Percentiles rank a stretch among this genome's conserved stretches.
These are phyloP conservation scores for Solanum habrochaites DNA, from an alignment of 257 asterid genomes.

Conservation along the genomic window DNA sequence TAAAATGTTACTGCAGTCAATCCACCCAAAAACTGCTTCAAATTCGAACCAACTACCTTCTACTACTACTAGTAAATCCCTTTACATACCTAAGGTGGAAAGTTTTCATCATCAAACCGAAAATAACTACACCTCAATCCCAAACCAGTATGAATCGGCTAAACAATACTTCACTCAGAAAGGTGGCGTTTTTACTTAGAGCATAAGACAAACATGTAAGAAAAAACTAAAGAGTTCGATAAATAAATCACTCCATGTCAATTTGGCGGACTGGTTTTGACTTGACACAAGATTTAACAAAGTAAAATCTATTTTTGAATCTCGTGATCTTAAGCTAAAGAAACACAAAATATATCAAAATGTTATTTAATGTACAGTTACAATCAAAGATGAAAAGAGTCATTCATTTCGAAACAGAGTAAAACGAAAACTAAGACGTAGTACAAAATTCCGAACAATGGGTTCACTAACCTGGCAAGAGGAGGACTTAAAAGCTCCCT, in stretches of 20 bases:
- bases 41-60: not conserved
- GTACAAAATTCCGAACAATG: not conserved
- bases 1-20: not conserved
- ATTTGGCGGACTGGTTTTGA: not conserved
- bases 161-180: not conserved
- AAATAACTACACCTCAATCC: not conserved
- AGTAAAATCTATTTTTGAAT: not conserved
- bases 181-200: not conserved
- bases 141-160: not conserved
- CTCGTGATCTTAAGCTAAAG: not conserved
- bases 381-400: not conserved
- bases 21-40: not conserved
- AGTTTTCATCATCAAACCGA: not conserved
- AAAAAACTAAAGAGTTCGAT: not conserved
- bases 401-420: not conserved
- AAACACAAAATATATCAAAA: too few species aligned
- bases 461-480: conserved; percentile 16
- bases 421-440: too few species aligned
- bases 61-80: not conserved
- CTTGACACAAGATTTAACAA: not conserved
- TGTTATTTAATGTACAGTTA: too few species aligned
- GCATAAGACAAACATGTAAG: not conserved
- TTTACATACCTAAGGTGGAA: not conserved
- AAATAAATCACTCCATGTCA: not conserved
- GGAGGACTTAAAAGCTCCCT: conserved; percentile 6